These are phyloP conservation scores for Malassezia equina DNA, from an alignment of 1,284 basidiomycete genomes.

Conservation along the genomic window DNA sequence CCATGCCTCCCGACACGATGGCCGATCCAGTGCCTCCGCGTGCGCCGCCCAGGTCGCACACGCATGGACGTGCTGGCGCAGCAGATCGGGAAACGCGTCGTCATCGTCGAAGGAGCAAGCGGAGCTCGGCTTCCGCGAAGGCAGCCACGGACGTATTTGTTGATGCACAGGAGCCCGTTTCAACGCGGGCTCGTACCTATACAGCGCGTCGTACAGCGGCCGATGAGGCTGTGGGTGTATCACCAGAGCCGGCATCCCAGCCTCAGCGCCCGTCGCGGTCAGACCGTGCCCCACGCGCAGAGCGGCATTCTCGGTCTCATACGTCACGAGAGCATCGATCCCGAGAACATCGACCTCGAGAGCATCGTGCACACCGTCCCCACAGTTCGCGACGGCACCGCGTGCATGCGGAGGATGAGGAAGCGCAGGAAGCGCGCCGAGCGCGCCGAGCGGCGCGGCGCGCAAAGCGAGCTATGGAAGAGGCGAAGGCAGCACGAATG, in stretches of 20 bases:
- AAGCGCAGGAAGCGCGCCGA: not conserved
- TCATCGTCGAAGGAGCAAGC: not conserved
- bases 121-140: not conserved
- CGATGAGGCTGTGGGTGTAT: not conserved
- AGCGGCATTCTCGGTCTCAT: not conserved
- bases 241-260: not conserved
- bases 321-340: not conserved
- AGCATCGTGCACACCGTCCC: not conserved
- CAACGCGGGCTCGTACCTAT: not conserved
- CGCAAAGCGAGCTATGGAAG: not conserved
- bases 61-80: not conserved
- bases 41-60: not conserved
- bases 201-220: not conserved
- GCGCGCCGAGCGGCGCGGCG: not conserved
- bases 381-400: not conserved
- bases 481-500: not conserved
- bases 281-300: not conserved
- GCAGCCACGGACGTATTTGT: not conserved
- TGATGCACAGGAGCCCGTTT: not conserved
- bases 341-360: not conserved
- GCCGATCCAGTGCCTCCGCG: not conserved
- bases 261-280: not conserved
- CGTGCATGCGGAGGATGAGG: not conserved
- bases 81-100: not conserved
- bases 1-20: not conserved